Percentiles rank a stretch among this genome's conserved stretches.
phyloP scores from a whole-genome alignment of 768 basidiomycete genomes.

The Suillus hirtellus region DNA sequence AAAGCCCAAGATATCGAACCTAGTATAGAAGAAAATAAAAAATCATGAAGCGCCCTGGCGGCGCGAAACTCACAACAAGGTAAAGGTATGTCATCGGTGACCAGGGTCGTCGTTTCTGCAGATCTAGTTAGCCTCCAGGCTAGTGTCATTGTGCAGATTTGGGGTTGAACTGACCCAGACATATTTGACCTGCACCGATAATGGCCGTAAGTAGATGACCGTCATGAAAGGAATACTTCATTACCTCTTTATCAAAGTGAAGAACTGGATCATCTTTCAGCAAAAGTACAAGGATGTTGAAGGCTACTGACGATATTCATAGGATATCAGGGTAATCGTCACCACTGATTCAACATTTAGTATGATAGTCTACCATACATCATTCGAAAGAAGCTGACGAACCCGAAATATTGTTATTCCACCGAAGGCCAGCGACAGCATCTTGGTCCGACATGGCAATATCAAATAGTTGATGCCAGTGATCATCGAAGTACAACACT shows the following conservation, averaged over 20 bases:
- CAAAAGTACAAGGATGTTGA: neutral
- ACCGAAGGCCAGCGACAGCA: neutral
- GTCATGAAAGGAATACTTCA: neutral
- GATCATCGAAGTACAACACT: neutral
- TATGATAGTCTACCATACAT: neutral
- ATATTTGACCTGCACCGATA: neutral
- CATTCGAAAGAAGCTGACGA: neutral
- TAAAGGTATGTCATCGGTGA: neutral
- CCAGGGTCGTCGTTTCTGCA: neutral
- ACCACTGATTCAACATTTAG: neutral
- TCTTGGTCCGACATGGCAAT: neutral
- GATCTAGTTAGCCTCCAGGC: neutral
- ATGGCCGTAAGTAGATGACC: neutral
- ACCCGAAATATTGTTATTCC: constrained; percentile 1
- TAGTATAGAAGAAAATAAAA: neutral
- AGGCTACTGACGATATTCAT: constrained; percentile 3
- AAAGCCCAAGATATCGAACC: constrained; percentile 2
- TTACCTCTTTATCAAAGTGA: constrained; percentile 1
- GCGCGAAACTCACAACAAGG: neutral
- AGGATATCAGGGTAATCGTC: neutral
- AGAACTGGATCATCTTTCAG: neutral
- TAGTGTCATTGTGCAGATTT: neutral
- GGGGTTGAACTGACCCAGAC: neutral
- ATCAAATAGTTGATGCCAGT: neutral
- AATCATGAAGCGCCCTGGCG: neutral